Conservation (phyloP, 306 rosid species). For the Sphenostylis stenocarpa region DNA sequence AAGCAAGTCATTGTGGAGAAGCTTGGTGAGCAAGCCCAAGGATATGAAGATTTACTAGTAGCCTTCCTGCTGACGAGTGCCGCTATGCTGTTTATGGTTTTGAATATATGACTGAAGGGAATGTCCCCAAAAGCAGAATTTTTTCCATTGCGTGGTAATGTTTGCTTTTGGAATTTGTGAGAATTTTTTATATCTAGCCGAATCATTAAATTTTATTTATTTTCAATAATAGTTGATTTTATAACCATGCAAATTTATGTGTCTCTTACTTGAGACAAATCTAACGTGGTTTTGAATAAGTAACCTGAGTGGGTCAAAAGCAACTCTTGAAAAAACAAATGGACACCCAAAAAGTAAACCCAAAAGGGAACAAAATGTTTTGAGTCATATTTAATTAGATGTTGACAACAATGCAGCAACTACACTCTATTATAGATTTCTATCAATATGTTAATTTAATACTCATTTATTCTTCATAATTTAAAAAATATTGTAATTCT, state of each 20-base stretch:
- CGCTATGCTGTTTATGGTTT: slow-evolving; percentile 78
- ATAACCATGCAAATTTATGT: background rate
- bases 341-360: slow-evolving; percentile 19
- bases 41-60: slow-evolving; percentile 61
- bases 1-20: slow-evolving; percentile 77
- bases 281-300: no score
- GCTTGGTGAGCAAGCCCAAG: slow-evolving; percentile 60
- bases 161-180: no score
- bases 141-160: slow-evolving; percentile 78
- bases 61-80: slow-evolving; percentile 72
- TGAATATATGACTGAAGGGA: slow-evolving; percentile 63
- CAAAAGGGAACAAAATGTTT: slow-evolving; percentile 6
- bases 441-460: no score
- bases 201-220: no score
- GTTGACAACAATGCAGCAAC: slow-evolving; percentile 15
- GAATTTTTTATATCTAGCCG: no score
- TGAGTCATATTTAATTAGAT: slow-evolving; percentile 20
- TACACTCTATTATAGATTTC: slow-evolving; percentile 8
- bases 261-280: background rate
- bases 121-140: slow-evolving; percentile 77
- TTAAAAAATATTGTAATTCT: no score
- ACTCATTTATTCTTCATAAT: no score
- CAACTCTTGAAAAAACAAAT: slow-evolving; percentile 21
- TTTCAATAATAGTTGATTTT: no score
- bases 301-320: background rate